These are phyloP conservation scores for Leccinum fibrillosum DNA, from an alignment of 768 basidiomycete genomes.

Conservation along the genomic window DNA sequence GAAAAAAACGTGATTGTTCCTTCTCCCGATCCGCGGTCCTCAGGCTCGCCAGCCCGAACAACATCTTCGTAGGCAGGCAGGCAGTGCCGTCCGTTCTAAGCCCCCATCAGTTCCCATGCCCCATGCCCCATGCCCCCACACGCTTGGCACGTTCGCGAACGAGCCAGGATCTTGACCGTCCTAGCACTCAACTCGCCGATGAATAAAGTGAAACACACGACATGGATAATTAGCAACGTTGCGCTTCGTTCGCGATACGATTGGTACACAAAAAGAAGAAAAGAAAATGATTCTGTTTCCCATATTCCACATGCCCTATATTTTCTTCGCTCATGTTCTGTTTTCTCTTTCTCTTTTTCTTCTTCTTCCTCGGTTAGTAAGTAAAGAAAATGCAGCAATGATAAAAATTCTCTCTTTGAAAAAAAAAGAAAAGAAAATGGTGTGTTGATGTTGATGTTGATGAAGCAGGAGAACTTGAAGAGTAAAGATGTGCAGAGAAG, in stretches of 20 bases:
- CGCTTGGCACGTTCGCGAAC: not conserved
- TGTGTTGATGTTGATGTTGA: not conserved
- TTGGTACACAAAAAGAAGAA: not conserved
- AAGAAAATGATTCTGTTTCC: not conserved
- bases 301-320: not conserved
- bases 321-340: not conserved
- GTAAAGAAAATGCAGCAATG: not conserved
- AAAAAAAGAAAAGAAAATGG: not conserved
- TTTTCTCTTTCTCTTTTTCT: not conserved
- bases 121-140: not conserved
- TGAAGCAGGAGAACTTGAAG: conserved; percentile 6
- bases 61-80: not conserved
- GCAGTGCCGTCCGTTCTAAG: not conserved
- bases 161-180: no score
- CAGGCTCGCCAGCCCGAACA: not conserved
- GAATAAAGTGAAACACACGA: not conserved
- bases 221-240: not conserved
- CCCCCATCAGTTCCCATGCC: not conserved
- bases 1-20: not conserved
- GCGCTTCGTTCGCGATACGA: not conserved
- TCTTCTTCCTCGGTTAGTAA: not conserved
- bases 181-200: not conserved
- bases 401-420: conserved; percentile 3
- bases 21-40: not conserved
- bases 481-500: conserved; percentile 4